Evolutionary conservation across 129 eudicot species (phyloP), one percentile per base, ranked within the genome.

Genomic region (Pseudognaphalium luteoalbum): DNA sequence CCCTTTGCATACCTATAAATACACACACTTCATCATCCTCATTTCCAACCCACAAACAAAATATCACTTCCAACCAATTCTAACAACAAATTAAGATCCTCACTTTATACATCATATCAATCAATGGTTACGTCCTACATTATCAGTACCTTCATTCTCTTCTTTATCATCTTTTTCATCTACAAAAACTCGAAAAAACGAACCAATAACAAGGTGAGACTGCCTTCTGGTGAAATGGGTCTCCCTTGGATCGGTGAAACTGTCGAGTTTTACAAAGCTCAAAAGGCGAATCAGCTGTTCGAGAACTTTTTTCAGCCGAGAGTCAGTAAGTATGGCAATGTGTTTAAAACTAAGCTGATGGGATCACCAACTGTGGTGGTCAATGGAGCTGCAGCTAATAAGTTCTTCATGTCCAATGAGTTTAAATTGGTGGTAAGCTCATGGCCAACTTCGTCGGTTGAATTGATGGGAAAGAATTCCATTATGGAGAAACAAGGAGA

Each of bases 401-500:
- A 84, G 50, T 93, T 90, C 81, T 88, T 93, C 71, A 44, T 93
- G 82, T 85, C 92, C 2, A 90, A 93, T 59, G 98, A 93, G 84
- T 90, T 93, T 80, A 93, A 90, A 73, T 42, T 93, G 69, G 98
- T 93, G 44, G 83, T 90, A 41, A 90, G 96, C 66, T 93, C 95
- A 5, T 90, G 96, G 95, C 96, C 96, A 12, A 72, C 96, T 63
- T 93, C 98, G 1, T 85, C 96, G 0, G 96, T 93, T 0, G 86
- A 93, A 44, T 80, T 93, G 25, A 90, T 86, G 98, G 96, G 98
- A 1, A 80, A 62, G 54, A 69, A 90, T 51, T 90, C 91, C 1
- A 90, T 93, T 64, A 93, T 90, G 97, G 92, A 90, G 78, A 93
- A 90, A 84, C 90, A 87, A 78, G 97, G 95, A 22, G 95, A 90